These are phyloP conservation scores for Coniferiporia sulphurascens DNA, from an alignment of 1,284 basidiomycete species.

Conservation along the genomic window DNA sequence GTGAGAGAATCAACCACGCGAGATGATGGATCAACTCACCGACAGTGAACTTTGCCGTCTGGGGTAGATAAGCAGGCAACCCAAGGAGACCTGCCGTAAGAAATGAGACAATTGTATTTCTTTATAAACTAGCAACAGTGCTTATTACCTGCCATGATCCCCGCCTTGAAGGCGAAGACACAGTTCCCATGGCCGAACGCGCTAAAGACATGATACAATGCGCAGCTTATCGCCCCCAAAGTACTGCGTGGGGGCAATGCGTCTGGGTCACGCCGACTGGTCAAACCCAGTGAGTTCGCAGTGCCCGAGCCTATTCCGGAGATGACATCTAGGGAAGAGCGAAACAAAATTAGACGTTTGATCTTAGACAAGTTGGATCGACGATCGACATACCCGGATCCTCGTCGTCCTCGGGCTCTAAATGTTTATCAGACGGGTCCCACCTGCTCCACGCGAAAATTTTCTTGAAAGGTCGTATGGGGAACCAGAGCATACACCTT, in stretches of 20 bases:
- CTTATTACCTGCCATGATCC: constrained; percentile 47
- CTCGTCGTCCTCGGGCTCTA: constrained; percentile 49
- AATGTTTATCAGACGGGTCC: constrained; percentile 38
- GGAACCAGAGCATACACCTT: constrained; percentile 57
- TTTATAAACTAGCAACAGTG: too few species aligned
- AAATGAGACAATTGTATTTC: too few species aligned
- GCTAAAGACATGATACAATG: constrained; percentile 38
- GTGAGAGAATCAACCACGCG: neutral
- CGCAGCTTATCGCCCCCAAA: constrained; percentile 47
- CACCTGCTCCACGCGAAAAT: constrained; percentile 41
- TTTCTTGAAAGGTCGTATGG: constrained; percentile 40
- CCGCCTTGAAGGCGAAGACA: constrained; percentile 79
- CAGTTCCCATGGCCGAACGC: constrained; percentile 51
- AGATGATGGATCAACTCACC: neutral
- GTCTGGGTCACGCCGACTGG: constrained; percentile 64
- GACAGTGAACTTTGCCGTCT: neutral
- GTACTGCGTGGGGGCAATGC: constrained; percentile 61
- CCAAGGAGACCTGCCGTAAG: neutral
- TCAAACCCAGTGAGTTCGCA: constrained; percentile 38
- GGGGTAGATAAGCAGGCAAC: neutral
- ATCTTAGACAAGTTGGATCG: neutral
- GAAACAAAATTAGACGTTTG: neutral
- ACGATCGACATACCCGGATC: constrained; percentile 39
- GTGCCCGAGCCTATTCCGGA: constrained; percentile 44
- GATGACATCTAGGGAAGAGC: constrained; percentile 44